These are phyloP conservation scores for Cryphonectria japonica DNA, from an alignment of 2,329 filamentous ascomycete species.

Conservation along the genomic window DNA sequence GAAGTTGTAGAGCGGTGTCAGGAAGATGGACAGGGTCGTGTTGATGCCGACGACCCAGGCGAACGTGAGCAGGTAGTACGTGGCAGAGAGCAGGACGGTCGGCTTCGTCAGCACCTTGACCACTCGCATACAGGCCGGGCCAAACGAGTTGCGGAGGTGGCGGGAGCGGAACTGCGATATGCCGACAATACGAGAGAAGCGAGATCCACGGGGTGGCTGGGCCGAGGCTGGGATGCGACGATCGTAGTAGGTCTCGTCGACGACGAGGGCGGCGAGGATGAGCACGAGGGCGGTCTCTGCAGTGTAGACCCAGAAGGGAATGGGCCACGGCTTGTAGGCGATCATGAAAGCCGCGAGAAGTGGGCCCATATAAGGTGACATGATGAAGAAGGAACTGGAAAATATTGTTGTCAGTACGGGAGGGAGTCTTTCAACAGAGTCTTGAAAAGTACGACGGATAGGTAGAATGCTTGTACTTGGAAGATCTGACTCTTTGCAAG, in stretches of 20 bases:
- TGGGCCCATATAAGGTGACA: constrained; percentile 50
- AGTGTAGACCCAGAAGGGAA: constrained; percentile 53
- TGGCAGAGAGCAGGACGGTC: constrained; percentile 40
- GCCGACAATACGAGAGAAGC: constrained; percentile 37
- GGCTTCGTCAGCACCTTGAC: constrained; percentile 46
- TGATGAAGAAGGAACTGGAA: constrained; percentile 42
- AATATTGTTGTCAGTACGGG: not conserved
- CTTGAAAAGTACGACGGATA: no score
- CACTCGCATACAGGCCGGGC: constrained; percentile 45
- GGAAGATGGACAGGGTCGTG: constrained; percentile 57
- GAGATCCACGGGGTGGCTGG: constrained; percentile 42
- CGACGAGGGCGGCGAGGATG: constrained; percentile 44
- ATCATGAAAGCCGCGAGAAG: constrained; percentile 54
- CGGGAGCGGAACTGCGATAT: constrained; percentile 42
- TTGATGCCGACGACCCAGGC: constrained; percentile 60
- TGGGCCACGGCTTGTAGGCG: constrained; percentile 48
- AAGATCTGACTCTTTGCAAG: not conserved
- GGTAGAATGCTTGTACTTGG: no score
- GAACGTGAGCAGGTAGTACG: constrained; percentile 47
- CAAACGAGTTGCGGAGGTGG: constrained; percentile 44
- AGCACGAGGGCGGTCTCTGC: constrained; percentile 44
- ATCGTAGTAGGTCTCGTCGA: constrained; percentile 56
- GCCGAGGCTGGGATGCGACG: constrained; percentile 42
- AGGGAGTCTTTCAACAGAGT: not conserved
- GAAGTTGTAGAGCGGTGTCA: constrained; percentile 55